A percentile compares a stretch with the other conserved stretches of the same genome.
These are phyloP conservation scores for Citrus glauca DNA, from an alignment of 345 rosid species.

Conservation along the genomic window DNA sequence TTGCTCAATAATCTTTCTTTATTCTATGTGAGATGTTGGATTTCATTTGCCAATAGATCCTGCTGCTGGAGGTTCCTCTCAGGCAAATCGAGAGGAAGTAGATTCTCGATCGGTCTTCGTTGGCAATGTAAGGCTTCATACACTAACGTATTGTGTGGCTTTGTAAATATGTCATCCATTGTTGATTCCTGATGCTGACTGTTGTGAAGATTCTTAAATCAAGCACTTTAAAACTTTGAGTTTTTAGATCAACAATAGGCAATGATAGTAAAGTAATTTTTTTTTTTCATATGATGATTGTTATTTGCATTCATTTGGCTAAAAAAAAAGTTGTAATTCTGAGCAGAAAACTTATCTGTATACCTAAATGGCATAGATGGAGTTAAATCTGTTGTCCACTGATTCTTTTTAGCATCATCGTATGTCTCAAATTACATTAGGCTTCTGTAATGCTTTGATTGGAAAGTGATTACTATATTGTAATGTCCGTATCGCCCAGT, in stretches of 20 bases:
- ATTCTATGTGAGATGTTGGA: conserved; percentile 10
- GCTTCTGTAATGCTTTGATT: not conserved
- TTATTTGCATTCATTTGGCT: not conserved
- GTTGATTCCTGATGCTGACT: not conserved
- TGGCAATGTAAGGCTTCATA: conserved; percentile 64
- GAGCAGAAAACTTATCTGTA: not conserved
- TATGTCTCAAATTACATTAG: not conserved
- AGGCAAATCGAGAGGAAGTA: conserved; percentile 62
- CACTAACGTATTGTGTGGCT: conserved; percentile 12
- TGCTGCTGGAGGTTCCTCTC: conserved; percentile 46
- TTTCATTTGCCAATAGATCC: conserved; percentile 45
- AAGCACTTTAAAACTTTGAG: not conserved
- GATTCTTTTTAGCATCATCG: not conserved
- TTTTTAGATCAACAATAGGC: too few species aligned
- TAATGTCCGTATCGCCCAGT: not conserved
- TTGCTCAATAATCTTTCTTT: not conserved
- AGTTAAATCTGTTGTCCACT: not conserved
- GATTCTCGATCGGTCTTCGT: conserved; percentile 74
- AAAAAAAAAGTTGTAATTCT: too few species aligned
- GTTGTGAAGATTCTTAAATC: not conserved
- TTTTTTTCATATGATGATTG: not conserved
- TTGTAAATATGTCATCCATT: not conserved
- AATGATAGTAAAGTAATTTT: not conserved
- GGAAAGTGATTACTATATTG: not conserved
- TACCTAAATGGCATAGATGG: not conserved